Conservation (phyloP, 371 early-diverging fungal genomes). For the Gilbertella persicaria region DNA sequence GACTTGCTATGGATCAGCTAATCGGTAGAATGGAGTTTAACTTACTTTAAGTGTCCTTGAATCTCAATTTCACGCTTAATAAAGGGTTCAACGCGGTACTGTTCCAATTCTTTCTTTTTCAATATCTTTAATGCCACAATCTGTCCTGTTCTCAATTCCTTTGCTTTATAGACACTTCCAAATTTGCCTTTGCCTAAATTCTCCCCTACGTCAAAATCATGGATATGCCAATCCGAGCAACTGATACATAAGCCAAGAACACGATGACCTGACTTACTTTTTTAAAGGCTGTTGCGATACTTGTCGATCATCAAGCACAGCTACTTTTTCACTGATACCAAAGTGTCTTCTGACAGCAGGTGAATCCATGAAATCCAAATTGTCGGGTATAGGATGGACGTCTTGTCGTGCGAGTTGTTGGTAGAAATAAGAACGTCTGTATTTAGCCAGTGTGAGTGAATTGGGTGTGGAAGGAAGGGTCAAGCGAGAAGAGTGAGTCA, state of each 20-base stretch:
- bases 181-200: conserved; percentile 97
- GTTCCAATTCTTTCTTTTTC: conserved; percentile 79
- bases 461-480: conserved; percentile 5
- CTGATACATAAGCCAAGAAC: too few species aligned
- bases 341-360: conserved; percentile 38
- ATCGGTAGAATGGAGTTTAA: not conserved
- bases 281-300: too few species aligned
- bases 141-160: conserved; percentile 82
- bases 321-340: conserved; percentile 27
- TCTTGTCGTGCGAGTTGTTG: conserved; percentile 31
- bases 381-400: not conserved
- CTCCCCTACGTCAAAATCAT: conserved; percentile 95
- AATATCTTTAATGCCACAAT: conserved; percentile 96
- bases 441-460: conserved; percentile 20
- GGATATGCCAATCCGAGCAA: conserved; percentile 78
- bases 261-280: too few species aligned
- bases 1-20: conserved; percentile 48
- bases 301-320: not conserved
- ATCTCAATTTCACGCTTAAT: conserved; percentile 94
- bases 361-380: conserved; percentile 40
- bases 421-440: conserved; percentile 31
- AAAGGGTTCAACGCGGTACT: conserved; percentile 27
- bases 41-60: conserved; percentile 87
- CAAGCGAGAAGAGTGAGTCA: not conserved
- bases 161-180: conserved; percentile 95